Evolutionary conservation across 2,329 filamentous ascomycete species (phyloP).

Genomic region (Pseudogymnoascus verrucosus): DNA sequence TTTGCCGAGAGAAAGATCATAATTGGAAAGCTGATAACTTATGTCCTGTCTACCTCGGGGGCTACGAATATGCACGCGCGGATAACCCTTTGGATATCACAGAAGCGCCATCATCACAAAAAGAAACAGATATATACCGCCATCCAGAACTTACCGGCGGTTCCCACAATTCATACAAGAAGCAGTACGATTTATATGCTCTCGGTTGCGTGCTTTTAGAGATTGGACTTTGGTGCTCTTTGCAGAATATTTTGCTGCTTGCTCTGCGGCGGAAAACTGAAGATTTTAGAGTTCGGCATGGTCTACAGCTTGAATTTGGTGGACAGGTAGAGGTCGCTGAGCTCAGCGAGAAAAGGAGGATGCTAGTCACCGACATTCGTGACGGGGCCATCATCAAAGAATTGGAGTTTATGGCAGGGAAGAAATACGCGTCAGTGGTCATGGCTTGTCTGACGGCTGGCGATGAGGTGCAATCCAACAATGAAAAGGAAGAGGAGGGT

Average conservation of each 20-base stretch:
- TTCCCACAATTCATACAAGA: conserved; percentile 9
- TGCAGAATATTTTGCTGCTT: not conserved
- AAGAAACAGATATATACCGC: conserved; percentile 13
- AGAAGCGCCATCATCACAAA: conserved; percentile 11
- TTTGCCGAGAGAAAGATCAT: not conserved
- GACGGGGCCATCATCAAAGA: not conserved
- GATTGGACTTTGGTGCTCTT: conserved; percentile 5
- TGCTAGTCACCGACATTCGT: not conserved
- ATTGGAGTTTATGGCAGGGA: not conserved
- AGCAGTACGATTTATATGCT: conserved; percentile 18
- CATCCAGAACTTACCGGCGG: conserved; percentile 10
- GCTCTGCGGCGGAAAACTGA: not conserved
- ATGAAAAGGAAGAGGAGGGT: not conserved
- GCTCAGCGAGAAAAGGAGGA: not conserved
- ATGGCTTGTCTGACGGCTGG: not conserved
- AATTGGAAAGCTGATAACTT: not conserved
- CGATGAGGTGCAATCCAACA: not conserved
- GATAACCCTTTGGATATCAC: conserved; percentile 14
- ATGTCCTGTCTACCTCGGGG: conserved; percentile 9
- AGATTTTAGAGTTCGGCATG: not conserved
- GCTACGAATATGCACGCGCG: conserved; percentile 14
- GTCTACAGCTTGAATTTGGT: not conserved
- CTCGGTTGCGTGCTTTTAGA: conserved; percentile 12
- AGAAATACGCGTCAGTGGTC: not conserved
- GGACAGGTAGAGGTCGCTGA: not conserved